A percentile compares a stretch with the other conserved stretches of the same genome.
phyloP scores from a whole-genome alignment of 345 rosid species.

The Mercurialis annua region DNA sequence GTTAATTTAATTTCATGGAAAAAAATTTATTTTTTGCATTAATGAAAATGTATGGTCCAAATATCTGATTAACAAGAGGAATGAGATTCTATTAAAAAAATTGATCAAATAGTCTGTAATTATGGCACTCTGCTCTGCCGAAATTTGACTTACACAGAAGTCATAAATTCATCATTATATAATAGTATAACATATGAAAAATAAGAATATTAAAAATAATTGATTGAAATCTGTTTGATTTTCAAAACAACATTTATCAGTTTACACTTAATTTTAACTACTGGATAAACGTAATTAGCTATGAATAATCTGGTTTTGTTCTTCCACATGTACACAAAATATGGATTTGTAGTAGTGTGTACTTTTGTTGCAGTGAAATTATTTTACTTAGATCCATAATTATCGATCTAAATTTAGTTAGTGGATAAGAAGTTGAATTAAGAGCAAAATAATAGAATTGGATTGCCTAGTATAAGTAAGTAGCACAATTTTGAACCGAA shows the following conservation, averaged over 20 bases:
- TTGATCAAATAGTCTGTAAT: neutral
- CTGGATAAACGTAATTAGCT: slow-evolving; percentile 4
- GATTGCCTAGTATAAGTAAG: no score
- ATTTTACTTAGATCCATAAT: neutral
- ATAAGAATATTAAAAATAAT: neutral
- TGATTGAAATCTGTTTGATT: neutral
- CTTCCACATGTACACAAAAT: no score
- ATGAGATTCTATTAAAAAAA: neutral
- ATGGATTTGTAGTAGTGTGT: neutral
- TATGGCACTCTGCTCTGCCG: neutral
- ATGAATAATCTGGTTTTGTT: neutral
- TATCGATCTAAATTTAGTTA: neutral
- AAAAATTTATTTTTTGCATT: slow-evolving; percentile 12
- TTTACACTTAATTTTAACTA: neutral
- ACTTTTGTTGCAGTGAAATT: neutral
- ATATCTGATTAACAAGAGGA: slow-evolving; percentile 1
- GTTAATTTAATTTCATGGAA: no score
- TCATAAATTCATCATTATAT: neutral
- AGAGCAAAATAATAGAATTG: no score
- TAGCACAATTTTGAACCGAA: neutral
- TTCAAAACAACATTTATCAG: no score
- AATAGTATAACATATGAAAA: neutral
- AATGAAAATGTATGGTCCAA: slow-evolving; percentile 6
- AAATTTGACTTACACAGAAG: neutral
- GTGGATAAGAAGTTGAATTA: no score